Conservation (phyloP, 768 basidiomycete genomes). For the Phylloporus rhodoxanthus region DNA sequence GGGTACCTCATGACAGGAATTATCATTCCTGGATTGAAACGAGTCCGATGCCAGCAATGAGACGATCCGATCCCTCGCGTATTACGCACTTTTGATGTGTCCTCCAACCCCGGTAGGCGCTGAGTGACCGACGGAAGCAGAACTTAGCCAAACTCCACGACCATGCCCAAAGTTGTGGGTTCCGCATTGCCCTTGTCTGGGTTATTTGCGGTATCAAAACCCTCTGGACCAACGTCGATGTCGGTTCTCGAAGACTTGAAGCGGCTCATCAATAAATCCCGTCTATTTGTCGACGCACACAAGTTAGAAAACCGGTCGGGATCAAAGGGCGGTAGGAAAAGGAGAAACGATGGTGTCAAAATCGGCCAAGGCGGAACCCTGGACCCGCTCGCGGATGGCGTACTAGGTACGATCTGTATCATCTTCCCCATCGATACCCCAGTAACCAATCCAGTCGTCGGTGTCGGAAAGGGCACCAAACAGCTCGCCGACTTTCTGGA, state of each 20-base stretch:
- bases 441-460: constrained; percentile 56
- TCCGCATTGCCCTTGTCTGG: constrained; percentile 63
- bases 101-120: neutral
- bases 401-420: constrained; percentile 56
- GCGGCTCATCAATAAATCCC: constrained; percentile 67
- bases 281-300: constrained; percentile 62
- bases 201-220: constrained; percentile 86
- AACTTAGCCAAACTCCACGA: too few species aligned
- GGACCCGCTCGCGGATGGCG: constrained; percentile 94
- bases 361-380: constrained; percentile 93
- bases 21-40: neutral
- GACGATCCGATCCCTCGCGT: neutral
- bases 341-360: constrained; percentile 51
- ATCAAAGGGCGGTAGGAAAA: constrained; percentile 37
- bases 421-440: constrained; percentile 5
- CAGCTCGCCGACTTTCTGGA: constrained; percentile 75
- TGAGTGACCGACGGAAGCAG: too few species aligned
- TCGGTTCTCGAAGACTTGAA: constrained; percentile 81
- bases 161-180: constrained; percentile 62
- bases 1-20: neutral
- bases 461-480: constrained; percentile 87
- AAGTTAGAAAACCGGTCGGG: constrained; percentile 48
- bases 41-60: neutral
- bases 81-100: constrained; percentile 1
- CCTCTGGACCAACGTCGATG: constrained; percentile 93